Conservation (phyloP, 352 stramenopile genomes). For the Globisporangium viniferum region DNA sequence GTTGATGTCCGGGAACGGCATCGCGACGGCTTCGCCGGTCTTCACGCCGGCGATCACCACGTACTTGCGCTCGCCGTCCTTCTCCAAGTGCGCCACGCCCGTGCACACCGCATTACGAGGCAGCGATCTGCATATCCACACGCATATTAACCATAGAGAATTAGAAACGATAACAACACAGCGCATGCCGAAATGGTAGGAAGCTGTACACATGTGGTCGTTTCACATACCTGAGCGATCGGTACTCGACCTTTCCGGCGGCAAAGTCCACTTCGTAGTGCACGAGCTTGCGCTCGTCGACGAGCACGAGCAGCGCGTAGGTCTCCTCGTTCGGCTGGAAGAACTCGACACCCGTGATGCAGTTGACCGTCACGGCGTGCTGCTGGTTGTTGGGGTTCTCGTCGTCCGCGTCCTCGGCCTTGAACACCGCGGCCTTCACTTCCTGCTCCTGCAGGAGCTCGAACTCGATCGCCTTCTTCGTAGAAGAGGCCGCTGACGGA, state of each 20-base stretch:
- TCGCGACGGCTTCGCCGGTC: constrained; percentile 74
- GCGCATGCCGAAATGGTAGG: not conserved
- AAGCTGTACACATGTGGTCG: not conserved
- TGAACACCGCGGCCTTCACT: constrained; percentile 16
- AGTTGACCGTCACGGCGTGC: constrained; percentile 28
- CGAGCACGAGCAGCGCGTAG: constrained; percentile 52
- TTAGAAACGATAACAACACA: too few relatives aligned
- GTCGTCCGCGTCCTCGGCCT: constrained; percentile 24
- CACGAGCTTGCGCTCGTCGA: constrained; percentile 70
- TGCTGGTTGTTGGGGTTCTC: constrained; percentile 27
- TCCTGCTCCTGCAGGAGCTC: constrained; percentile 29
- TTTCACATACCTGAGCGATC: constrained; percentile 22
- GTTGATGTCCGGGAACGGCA: constrained; percentile 68
- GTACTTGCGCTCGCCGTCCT: constrained; percentile 34
- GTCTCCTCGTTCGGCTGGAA: constrained; percentile 25
- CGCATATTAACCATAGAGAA: not conserved
- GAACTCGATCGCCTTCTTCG: constrained; percentile 34
- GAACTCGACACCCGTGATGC: constrained; percentile 39
- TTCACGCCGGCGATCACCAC: constrained; percentile 76
- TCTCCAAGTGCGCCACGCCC: constrained; percentile 32
- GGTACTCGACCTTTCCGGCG: constrained; percentile 35
- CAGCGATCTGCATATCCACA: constrained; percentile 24
- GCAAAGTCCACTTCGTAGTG: constrained; percentile 66
- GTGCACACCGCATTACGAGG: constrained; percentile 76
- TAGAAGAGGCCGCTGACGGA: constrained; percentile 1